Base-by-base conservation (phyloP, 2,329 filamentous ascomycete genomes). In the Cladosporium sp. region DNA sequence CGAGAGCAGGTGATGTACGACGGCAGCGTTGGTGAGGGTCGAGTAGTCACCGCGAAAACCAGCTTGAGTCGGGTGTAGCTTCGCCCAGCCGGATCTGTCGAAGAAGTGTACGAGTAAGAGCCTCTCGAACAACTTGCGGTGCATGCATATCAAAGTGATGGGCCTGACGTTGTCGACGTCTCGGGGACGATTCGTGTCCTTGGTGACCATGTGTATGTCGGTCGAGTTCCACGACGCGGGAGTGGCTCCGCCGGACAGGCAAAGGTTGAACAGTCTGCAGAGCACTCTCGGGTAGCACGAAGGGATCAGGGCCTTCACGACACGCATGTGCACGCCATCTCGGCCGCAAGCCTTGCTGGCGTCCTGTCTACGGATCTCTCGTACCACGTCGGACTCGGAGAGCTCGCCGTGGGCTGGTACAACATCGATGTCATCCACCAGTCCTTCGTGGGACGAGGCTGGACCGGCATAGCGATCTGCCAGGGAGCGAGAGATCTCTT, bases 161-260 rank as follows among this genome's bases (percentile, higher is more conserved):
- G 40, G 40, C 27, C 40, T 43, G 13, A 43, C 22, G 19, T 43
- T 43, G 22, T 43, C 40, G 12, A 15, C 40, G 24, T 43, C 24
- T 30, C 24, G 22, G 6, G 40, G 24, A 29, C 40, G 40, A 18
- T 43, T 29, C 6, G 12, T 9, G 6, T 43, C 15, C 20, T 41
- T 41, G 12, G 20, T 24, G 8, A 41, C 20, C 19, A 41, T 22
- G 15, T 24, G 15, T 22, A 43, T 29, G 13, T 15, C 24, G 22
- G 40, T 43, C n/a, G 22, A 27, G 40, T 43, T 43, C 40, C 24
- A 43, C 12, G 24, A 13, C 13, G 13, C 12, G 24, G 24, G 40
- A 12, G 20, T 43, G 7, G 9, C 30, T 15, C 22, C 40, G 24
- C 12, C 18, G 22, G 22, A 27, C 1, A 43, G 12, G 17, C 24